These are phyloP conservation scores for Protomyces macrosporus DNA, from an alignment of 1,139 yeast genomes.

Conservation along the genomic window DNA sequence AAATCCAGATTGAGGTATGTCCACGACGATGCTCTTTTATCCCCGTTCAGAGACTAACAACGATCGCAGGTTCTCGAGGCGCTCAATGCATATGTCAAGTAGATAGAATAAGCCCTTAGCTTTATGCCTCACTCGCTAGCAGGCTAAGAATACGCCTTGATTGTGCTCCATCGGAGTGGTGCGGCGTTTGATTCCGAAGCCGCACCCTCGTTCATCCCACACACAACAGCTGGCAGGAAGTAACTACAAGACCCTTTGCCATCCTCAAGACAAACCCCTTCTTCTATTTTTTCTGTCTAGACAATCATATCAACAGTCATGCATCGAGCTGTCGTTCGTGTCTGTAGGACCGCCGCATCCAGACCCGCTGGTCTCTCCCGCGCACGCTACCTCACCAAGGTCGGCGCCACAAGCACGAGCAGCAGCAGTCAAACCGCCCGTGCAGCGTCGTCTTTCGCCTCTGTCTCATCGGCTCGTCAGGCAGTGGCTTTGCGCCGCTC, in stretches of 20 bases:
- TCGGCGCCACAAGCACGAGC: neutral
- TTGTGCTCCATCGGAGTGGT: neutral
- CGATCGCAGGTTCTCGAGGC: conserved; percentile 18
- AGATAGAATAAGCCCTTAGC: neutral
- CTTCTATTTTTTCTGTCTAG: neutral
- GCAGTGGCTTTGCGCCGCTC: too few relatives aligned
- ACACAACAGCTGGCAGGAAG: neutral
- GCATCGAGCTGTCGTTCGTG: neutral
- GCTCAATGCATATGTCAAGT: conserved; percentile 25
- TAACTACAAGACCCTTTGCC: neutral
- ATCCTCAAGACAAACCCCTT: neutral
- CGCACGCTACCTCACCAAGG: neutral
- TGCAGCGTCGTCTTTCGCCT: neutral
- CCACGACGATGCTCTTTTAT: neutral
- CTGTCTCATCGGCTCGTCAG: too few relatives aligned
- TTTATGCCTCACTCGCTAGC: neutral
- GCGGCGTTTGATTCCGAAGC: neutral
- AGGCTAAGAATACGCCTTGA: neutral
- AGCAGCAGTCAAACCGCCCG: neutral
- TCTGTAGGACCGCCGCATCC: neutral
- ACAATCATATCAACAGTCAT: neutral
- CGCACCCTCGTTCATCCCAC: neutral
- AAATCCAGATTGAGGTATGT: conserved; percentile 81
- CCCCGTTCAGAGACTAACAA: neutral
- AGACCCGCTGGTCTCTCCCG: neutral